Evolutionary conservation across 495 filamentous ascomycete genomes (phyloP).

Genomic region (Penicillium bovifimosum): DNA sequence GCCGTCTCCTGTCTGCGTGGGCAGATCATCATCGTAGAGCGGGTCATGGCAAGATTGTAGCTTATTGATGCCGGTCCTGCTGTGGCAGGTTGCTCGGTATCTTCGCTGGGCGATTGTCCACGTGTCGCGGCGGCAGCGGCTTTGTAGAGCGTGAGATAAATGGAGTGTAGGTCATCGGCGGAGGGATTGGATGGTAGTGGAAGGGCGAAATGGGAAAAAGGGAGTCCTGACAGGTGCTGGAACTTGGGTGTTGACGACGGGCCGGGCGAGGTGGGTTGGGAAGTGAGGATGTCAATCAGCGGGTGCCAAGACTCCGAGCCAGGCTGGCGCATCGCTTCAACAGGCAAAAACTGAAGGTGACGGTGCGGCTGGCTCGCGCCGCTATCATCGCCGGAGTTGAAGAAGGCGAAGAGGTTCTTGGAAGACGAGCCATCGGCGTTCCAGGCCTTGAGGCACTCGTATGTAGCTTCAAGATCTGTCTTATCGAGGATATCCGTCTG

Average conservation of each 20-base stretch:
- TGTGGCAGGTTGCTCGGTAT: slow-evolving; percentile 12
- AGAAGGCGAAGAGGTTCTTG: slow-evolving; percentile 66
- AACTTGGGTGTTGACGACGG: slow-evolving; percentile 10
- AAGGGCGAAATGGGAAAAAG: slow-evolving; percentile 48
- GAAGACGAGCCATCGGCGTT: slow-evolving; percentile 6
- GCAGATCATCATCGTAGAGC: slow-evolving; percentile 59
- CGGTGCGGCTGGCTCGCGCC: slow-evolving; percentile 76
- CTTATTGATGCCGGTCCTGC: slow-evolving; percentile 54
- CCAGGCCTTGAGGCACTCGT: slow-evolving; percentile 62
- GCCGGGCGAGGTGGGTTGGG: slow-evolving; percentile 15
- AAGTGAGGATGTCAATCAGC: slow-evolving; percentile 45
- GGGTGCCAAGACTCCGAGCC: slow-evolving; percentile 44
- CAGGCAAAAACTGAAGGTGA: slow-evolving; percentile 72
- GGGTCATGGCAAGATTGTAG: slow-evolving; percentile 78
- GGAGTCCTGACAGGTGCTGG: slow-evolving; percentile 32
- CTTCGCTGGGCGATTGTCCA: not conserved
- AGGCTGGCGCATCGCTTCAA: slow-evolving; percentile 58
- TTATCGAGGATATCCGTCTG: slow-evolving; percentile 66
- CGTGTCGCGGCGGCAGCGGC: slow-evolving; percentile 40
- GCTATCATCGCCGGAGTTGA: slow-evolving; percentile 73
- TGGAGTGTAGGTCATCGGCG: slow-evolving; percentile 35
- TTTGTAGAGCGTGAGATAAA: slow-evolving; percentile 52
- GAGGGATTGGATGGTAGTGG: slow-evolving; percentile 36
- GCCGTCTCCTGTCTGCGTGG: slow-evolving; percentile 50
- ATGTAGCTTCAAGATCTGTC: slow-evolving; percentile 60